Conservation (phyloP, 2,329 filamentous ascomycete genomes). For the Aspergillus proliferans region DNA sequence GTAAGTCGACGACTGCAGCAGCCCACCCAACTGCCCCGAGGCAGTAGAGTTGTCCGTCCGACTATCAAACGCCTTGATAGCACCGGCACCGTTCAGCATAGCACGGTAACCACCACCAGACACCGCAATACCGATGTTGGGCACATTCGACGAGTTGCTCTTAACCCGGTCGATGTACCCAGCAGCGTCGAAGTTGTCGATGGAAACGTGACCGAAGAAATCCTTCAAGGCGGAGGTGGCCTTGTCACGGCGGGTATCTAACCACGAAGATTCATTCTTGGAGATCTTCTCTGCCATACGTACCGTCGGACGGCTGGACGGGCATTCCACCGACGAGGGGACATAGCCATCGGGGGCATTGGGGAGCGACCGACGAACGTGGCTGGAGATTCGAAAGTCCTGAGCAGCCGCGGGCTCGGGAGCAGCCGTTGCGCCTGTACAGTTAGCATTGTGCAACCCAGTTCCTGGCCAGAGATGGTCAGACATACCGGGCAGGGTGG, state of each 20-base stretch:
- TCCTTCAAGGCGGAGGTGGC: conserved; percentile 68
- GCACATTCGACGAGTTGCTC: conserved; percentile 52
- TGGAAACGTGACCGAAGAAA: conserved; percentile 65
- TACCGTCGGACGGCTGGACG: conserved; percentile 60
- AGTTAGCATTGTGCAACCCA: neutral
- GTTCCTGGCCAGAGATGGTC: neutral
- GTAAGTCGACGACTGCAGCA: conserved; percentile 78
- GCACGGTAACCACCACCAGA: conserved; percentile 85
- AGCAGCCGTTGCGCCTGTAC: conserved; percentile 14
- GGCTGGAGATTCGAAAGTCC: conserved; percentile 6
- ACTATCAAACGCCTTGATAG: conserved; percentile 70
- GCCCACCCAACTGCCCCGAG: conserved; percentile 66
- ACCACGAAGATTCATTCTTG: conserved; percentile 66
- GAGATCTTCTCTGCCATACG: conserved; percentile 61
- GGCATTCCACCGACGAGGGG: conserved; percentile 63
- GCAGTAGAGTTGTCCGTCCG: conserved; percentile 59
- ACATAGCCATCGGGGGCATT: conserved; percentile 65
- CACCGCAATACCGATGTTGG: conserved; percentile 69
- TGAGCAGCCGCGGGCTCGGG: conserved; percentile 7
- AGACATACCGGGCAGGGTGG: conserved; percentile 12
- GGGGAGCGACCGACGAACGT: conserved; percentile 41
- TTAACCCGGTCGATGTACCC: conserved; percentile 60
- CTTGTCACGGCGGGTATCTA: conserved; percentile 62
- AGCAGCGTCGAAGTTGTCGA: conserved; percentile 70
- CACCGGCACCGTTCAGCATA: conserved; percentile 80